Base-by-base conservation (phyloP, 2,329 filamentous ascomycete species). In the Macrophomina phaseolina region DNA sequence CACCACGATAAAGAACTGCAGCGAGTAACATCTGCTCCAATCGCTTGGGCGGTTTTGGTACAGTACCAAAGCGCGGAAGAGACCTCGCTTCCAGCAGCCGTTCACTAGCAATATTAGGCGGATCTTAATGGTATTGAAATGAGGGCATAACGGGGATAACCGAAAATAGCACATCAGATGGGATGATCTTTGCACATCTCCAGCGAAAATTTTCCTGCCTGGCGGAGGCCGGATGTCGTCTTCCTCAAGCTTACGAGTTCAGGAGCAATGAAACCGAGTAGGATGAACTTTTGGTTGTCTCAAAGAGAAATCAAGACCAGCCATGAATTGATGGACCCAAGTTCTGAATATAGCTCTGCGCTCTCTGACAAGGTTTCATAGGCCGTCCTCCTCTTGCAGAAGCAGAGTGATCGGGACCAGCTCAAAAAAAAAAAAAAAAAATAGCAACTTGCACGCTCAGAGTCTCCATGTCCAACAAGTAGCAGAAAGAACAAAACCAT, bases 321-420 rank as follows among this genome's bases (percentile, higher is more conserved):
- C 42, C 42, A 45, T 45, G 42, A n/a, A 45, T 45, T 16, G 5
- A 45, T 6, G 12, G 5, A 14, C 16, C 16, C 11, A n/a, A 45
- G 42, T 14, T 45, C 16, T 45, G 42, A 14, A 16, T n/a, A 45
- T 45, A 5, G 42, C 42, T 16, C 30, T 34, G 28, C 58, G 42
- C 58, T 49, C 30, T 62, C 30, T 60, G 11, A 28, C 18, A 55
- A 53, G 45, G 38, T n/a, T 62, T 62, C 36, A 40, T 45, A 5
- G 42, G 34, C 58, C 58, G 12, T 23, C 38, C n/a, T 23, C 58
- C 58, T 38, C 28, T 30, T 48, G 30, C 18, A 23, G 30, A 45
- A 11, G 34, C 36, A 49, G 32, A 62, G 45, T 23, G 23, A 23
- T 23, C 23, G 23, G 23, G 23, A 23, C 23, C 23, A 23, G 32